Percentiles rank a stretch among this genome's conserved stretches.
Evolutionary conservation across 441 rosid species (phyloP).

Genomic region (Euphorbia celastroides): DNA sequence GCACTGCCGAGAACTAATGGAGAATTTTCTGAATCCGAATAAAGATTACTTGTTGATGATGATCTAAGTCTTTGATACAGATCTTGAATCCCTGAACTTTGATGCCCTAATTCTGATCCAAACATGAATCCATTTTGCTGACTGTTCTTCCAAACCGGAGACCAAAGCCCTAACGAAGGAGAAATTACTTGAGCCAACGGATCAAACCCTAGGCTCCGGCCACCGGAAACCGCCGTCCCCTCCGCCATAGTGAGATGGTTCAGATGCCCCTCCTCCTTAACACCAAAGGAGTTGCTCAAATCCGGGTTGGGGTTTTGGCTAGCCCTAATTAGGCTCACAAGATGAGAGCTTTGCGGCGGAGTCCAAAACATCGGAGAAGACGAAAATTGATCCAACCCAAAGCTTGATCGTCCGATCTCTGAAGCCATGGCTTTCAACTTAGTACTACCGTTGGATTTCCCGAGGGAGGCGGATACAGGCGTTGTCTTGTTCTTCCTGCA

Average conservation of each 20-base stretch:
- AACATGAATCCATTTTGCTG: conserved; percentile 34
- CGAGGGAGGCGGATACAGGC: conserved; percentile 29
- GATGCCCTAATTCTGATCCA: conserved; percentile 26
- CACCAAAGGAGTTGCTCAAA: conserved; percentile 17
- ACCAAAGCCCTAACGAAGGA: conserved; percentile 41
- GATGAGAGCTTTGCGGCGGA: conserved; percentile 47
- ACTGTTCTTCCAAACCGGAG: conserved; percentile 41
- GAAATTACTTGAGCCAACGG: conserved; percentile 24
- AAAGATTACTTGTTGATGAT: conserved; percentile 27
- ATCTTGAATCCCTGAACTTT: conserved; percentile 54
- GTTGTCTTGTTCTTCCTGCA: conserved; percentile 62
- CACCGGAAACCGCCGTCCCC: conserved; percentile 19
- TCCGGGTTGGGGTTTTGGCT: conserved; percentile 37
- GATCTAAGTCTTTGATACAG: conserved; percentile 54
- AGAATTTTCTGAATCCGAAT: conserved; percentile 30
- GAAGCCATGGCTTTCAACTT: conserved; percentile 40
- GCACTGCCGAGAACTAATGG: conserved; percentile 31
- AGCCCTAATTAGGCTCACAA: conserved; percentile 42
- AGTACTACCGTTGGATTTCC: conserved; percentile 26
- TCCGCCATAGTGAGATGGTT: conserved; percentile 29
- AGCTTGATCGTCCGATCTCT: conserved; percentile 40
- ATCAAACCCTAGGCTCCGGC: conserved; percentile 32
- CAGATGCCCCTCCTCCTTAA: conserved; percentile 41
- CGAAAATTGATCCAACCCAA: conserved; percentile 37
- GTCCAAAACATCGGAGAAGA: conserved; percentile 48